Base-by-base conservation (phyloP, 2,329 filamentous ascomycete genomes). In the Sphaerostilbella broomeana region DNA sequence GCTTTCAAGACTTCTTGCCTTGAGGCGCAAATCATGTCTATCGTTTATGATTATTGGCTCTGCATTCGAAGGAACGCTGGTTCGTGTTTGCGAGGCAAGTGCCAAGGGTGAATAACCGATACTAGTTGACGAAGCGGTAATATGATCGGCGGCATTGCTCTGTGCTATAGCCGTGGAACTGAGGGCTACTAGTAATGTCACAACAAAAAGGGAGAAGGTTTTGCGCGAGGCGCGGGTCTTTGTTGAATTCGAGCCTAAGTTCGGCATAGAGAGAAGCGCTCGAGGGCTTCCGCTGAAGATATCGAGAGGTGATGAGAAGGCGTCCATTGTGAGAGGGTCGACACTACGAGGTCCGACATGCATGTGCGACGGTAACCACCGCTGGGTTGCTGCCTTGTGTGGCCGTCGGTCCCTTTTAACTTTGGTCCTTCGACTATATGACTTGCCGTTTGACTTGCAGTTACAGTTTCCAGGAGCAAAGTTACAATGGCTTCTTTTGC, bases 101-200 rank as follows among this genome's bases (percentile, higher is more conserved):
- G 35, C 16, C 3, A 35, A 38, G 15, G 40, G 31, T n/a, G 35
- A 25, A 8, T 21, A 30, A 12, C 18, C 20, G 9, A 28, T 11
- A 19, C 12, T 25, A 20, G 32, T 11, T 16, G 35, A 22, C n/a
- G 38, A n/a, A 5, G 38, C 18, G 9, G 41, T 41, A 22, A 43
- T 32, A 12, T 41, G 41, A 16, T 41, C 36, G n/a, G 38, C 17
- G 19, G 38, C 38, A 12, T 43, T 25, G 25, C 21, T 24, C 12
- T 34, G 39, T 17, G 40, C 40, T 9, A 31, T 30, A 8, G 34
- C 35, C 4, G 40, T 26, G 31, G 40, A 40, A 24, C 31, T 35
- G 7, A 44, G 12, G 6, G 34, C 35, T 8, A 40, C 42, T 24
- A 47, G 21, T 11, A 40, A 15, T 15, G 27, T 38, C 16, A 46